Evolutionary conservation across 1,139 yeast genomes (phyloP), one percentile per base, ranked within the genome.

Genomic region (Pneumocystis carinii): DNA sequence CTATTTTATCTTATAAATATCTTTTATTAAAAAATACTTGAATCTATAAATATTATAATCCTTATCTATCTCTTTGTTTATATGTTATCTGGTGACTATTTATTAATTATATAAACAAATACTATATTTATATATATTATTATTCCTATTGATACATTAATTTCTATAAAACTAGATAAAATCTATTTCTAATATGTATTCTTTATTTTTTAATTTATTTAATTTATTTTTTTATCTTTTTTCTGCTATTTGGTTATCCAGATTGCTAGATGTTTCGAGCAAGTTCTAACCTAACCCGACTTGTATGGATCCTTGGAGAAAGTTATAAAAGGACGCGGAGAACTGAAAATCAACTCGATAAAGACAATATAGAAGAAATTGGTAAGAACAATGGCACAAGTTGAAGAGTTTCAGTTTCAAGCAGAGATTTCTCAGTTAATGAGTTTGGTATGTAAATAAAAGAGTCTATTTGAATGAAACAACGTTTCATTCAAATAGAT

Each of bases 371-470:
- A 36, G 32, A 19, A 19, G 14, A 37, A 41, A 6, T 10, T 3
- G n/a, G 24, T 17, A 59, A 39, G 8, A 37, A 19, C 8, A 39
- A 37, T 36, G 57, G 55, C 55, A 48, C 55, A 48, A 48, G 81
- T 61, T 19, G 66, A 65, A 59, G 62, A 63, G 37, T 63, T 63
- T 64, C 98, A 92, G 82, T 92, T 92, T 81, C 96, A 95, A 78
- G 99, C 99, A 84, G 99, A 92, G 90, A 94, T 92, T 79, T 87
- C 97, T 86, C 98, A 92, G 95, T 84, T 94, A 85, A 87, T 94
- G 97, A 88, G 97, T 77, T 86, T 92, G 35, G 60, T 39, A 58
- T 24, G 60, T 38, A 57, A 10, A 57, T 17, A 19, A 57, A 24
- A 14, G 27, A 24, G 24, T 17, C 15, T 57, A 10, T 57, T 17